These are phyloP conservation scores for Mortierella sp. DNA, from an alignment of 371 early-diverging fungal species.

Conservation along the genomic window DNA sequence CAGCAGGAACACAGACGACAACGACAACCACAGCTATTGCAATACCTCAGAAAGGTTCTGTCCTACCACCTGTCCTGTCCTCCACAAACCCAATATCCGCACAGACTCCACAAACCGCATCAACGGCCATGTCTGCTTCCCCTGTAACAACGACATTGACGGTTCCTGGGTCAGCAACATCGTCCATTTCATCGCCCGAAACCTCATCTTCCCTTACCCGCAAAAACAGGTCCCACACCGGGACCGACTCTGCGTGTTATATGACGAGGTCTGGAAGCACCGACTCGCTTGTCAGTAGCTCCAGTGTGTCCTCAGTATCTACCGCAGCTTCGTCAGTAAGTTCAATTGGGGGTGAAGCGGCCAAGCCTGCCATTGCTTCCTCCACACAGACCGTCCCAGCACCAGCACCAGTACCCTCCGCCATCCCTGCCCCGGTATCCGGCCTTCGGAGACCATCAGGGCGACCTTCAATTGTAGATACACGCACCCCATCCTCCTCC, in stretches of 20 bases:
- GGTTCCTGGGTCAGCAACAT: background rate
- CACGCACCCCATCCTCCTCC: too few relatives aligned
- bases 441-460: too few relatives aligned
- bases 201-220: conserved; percentile 5
- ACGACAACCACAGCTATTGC: background rate
- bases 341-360: too few relatives aligned
- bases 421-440: too few relatives aligned
- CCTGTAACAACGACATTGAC: background rate
- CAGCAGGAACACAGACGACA: background rate
- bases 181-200: conserved; percentile 5
- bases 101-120: conserved; percentile 9
- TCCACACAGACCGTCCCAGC: background rate
- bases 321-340: too few relatives aligned
- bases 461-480: too few relatives aligned
- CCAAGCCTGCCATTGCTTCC: background rate
- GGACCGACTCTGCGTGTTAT: conserved; percentile 41
- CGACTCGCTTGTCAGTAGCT: conserved; percentile 21
- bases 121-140: conserved; percentile 5
- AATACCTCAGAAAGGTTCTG: background rate
- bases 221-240: conserved; percentile 30
- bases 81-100: conserved; percentile 4
- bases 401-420: background rate
- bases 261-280: conserved; percentile 30
- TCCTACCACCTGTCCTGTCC: conserved; percentile 10
- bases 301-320: conserved; percentile 16